A percentile compares a stretch with the other conserved stretches of the same genome.
Conservation (phyloP, 2,329 filamentous ascomycete genomes). For the Thelonectria olida region DNA sequence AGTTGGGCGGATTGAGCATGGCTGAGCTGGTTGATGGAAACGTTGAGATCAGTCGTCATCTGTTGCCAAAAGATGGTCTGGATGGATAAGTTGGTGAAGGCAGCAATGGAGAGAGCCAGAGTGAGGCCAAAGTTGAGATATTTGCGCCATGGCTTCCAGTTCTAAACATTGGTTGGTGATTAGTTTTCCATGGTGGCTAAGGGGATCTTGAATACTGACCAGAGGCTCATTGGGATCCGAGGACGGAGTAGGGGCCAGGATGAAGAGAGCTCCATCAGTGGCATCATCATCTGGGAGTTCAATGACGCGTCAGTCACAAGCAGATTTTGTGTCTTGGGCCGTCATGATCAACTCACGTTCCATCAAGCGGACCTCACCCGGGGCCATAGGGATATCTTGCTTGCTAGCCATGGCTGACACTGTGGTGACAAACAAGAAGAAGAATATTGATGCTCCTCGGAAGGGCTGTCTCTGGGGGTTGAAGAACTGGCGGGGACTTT, state of each 20-base stretch:
- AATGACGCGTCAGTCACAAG: not conserved
- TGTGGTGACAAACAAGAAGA: not conserved
- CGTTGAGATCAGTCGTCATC: conserved; percentile 42
- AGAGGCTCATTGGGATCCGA: conserved; percentile 45
- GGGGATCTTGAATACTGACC: conserved; percentile 19
- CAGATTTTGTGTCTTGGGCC: not conserved
- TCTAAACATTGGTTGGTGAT: conserved; percentile 30
- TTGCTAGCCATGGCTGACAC: conserved; percentile 19
- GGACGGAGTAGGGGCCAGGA: conserved; percentile 33
- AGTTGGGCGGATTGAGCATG: conserved; percentile 40
- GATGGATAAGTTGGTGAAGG: conserved; percentile 40
- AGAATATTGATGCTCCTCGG: not conserved
- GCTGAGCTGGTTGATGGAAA: conserved; percentile 39
- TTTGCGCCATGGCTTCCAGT: conserved; percentile 44
- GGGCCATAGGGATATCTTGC: conserved; percentile 9
- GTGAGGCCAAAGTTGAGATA: conserved; percentile 41
- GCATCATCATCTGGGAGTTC: conserved; percentile 20
- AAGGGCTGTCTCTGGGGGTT: not conserved
- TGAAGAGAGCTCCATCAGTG: conserved; percentile 28
- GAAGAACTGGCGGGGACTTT: not conserved
- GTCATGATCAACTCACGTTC: conserved; percentile 20
- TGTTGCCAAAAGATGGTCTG: conserved; percentile 46
- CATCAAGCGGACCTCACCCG: conserved; percentile 30
- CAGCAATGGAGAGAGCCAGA: conserved; percentile 39
- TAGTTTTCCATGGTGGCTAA: not conserved